These are phyloP conservation scores for Trametes sanguinea DNA, from an alignment of 768 basidiomycete species.

Conservation along the genomic window DNA sequence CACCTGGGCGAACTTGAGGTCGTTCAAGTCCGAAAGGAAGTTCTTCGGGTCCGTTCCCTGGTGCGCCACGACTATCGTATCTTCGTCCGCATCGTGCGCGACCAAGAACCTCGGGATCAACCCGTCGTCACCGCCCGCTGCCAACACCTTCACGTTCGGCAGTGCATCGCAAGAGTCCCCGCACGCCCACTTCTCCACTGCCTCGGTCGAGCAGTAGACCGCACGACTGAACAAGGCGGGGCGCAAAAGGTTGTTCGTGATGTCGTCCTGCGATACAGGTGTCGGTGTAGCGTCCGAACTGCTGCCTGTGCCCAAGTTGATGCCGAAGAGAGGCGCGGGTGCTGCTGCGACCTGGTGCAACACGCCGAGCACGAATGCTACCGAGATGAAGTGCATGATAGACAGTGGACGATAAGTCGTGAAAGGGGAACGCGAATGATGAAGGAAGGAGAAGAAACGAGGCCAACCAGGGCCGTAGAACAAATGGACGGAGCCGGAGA, in stretches of 20 bases:
- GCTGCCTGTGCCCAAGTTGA: not conserved
- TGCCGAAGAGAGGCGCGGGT: slow-evolving; percentile 18
- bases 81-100: slow-evolving; percentile 36
- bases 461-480: no score
- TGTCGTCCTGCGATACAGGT: slow-evolving; percentile 13
- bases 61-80: slow-evolving; percentile 44
- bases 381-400: slow-evolving; percentile 3
- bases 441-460: no score
- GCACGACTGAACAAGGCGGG: slow-evolving; percentile 40
- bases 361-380: slow-evolving; percentile 2
- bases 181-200: slow-evolving; percentile 35
- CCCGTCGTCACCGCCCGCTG: slow-evolving; percentile 30
- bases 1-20: slow-evolving; percentile 34
- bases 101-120: slow-evolving; percentile 28
- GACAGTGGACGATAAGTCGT: not conserved
- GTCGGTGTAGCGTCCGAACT: not conserved
- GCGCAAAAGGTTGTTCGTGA: slow-evolving; percentile 25
- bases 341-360: slow-evolving; percentile 1
- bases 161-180: slow-evolving; percentile 24
- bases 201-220: slow-evolving; percentile 39
- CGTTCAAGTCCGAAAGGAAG: slow-evolving; percentile 41
- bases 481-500: no score
- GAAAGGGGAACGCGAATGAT: not conserved
- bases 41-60: slow-evolving; percentile 41
- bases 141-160: slow-evolving; percentile 12